These are phyloP conservation scores for Gossypium ekmanianum DNA, from an alignment of 345 rosid species.

Conservation along the genomic window DNA sequence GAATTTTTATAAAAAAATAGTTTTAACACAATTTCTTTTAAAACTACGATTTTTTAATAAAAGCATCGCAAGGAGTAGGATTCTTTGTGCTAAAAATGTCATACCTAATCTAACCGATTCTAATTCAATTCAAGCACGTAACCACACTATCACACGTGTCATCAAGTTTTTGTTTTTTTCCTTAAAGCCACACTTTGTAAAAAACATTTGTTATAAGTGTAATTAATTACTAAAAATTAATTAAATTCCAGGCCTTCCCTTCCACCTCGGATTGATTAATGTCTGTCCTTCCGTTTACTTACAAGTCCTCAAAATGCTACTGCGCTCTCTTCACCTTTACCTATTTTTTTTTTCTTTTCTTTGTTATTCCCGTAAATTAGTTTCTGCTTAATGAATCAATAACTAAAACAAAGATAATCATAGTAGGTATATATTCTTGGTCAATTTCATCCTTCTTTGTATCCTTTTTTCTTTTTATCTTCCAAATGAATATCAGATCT, in stretches of 20 bases:
- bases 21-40: no score
- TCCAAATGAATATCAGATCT: slow-evolving; percentile 10
- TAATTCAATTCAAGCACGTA: background rate
- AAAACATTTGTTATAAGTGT: no score
- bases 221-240: background rate
- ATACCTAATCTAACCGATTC: background rate
- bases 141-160: background rate
- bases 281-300: slow-evolving; percentile 4
- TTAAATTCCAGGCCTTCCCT: no score
- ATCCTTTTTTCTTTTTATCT: background rate
- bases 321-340: background rate
- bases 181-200: no score
- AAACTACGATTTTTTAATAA: no score
- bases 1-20: no score
- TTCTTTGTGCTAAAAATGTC: background rate
- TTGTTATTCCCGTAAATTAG: background rate
- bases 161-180: background rate
- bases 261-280: background rate
- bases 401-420: background rate
- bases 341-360: background rate
- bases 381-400: background rate
- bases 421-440: slow-evolving; percentile 4
- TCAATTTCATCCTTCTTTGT: background rate
- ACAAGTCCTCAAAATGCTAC: background rate
- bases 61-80: no score